Percentiles rank a stretch among this genome's conserved stretches.
Evolutionary conservation across 2,329 filamentous ascomycete species (phyloP).

Genomic region (Pyrenochaeta sp.): DNA sequence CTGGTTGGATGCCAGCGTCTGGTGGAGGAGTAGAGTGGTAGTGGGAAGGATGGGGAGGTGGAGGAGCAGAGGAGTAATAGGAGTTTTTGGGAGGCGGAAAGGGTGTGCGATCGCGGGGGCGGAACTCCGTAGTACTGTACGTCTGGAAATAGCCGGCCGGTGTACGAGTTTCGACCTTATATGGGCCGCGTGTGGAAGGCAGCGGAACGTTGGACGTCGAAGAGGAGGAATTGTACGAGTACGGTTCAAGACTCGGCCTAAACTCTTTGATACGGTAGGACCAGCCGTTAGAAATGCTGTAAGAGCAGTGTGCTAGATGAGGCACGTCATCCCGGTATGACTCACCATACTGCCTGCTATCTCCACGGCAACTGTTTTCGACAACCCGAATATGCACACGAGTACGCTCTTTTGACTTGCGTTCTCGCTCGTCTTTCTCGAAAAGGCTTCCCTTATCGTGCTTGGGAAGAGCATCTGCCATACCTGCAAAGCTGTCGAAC

Average conservation of each 20-base stretch:
- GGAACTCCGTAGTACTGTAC: too few species aligned
- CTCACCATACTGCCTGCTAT: neutral
- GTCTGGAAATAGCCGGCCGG: too few species aligned
- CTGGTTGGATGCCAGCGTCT: constrained; percentile 4
- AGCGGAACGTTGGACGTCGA: too few species aligned
- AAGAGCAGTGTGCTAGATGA: neutral
- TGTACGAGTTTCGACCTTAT: too few species aligned
- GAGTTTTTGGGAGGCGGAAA: too few species aligned
- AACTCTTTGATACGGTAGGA: neutral
- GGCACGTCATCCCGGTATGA: neutral
- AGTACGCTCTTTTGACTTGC: too few species aligned
- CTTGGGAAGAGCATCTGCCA: neutral
- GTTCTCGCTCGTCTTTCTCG: neutral
- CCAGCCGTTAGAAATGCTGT: neutral
- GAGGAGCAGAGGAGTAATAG: neutral
- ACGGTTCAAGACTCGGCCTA: neutral
- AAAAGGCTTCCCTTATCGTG: neutral
- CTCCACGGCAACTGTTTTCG: neutral
- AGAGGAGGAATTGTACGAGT: too few species aligned
- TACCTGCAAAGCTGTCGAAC: neutral
- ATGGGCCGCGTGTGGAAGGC: too few species aligned
- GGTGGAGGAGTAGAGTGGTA: neutral
- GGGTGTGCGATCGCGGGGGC: too few species aligned
- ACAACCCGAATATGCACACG: neutral
- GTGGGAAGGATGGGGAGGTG: neutral